Conservation (phyloP, 1,284 basidiomycete species). For the Pyrrhoderma lamaoense region DNA sequence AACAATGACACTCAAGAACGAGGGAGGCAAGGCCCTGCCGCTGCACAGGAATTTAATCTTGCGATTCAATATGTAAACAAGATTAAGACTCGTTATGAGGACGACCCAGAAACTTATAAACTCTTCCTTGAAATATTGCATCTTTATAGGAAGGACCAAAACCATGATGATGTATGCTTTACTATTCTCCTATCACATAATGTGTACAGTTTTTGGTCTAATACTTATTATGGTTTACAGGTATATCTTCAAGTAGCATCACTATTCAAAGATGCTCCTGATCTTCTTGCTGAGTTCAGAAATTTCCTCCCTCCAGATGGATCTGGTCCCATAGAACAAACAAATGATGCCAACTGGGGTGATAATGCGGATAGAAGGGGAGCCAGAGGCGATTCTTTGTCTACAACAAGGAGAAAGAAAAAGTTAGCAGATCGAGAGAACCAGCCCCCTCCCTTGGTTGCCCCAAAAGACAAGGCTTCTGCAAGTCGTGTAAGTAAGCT, state of each 20-base stretch:
- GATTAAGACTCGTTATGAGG: conserved; percentile 93
- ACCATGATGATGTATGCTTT: conserved; percentile 82
- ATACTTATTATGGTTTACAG: conserved; percentile 41
- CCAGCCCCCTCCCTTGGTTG: conserved; percentile 46
- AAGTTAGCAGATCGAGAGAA: conserved; percentile 53
- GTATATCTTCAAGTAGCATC: conserved; percentile 91
- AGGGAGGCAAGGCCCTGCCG: conserved; percentile 33
- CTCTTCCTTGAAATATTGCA: conserved; percentile 97
- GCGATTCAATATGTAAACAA: conserved; percentile 98
- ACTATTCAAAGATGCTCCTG: conserved; percentile 89
- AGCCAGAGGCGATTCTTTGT: conserved; percentile 24
- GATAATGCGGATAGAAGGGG: conserved; percentile 38
- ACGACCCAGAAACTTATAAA: conserved; percentile 94
- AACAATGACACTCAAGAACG: conserved; percentile 20
- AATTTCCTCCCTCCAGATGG: conserved; percentile 75
- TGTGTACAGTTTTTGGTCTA: not conserved
- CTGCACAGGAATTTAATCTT: conserved; percentile 84
- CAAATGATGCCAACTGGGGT: conserved; percentile 5
- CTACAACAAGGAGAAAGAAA: conserved; percentile 41
- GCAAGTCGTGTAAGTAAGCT: conserved; percentile 4
- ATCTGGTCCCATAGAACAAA: conserved; percentile 19
- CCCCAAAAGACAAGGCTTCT: conserved; percentile 28
- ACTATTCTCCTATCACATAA: too few relatives aligned
- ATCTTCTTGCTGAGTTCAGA: conserved; percentile 93
- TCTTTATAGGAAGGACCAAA: conserved; percentile 94